Evolutionary conservation across 768 basidiomycete genomes (phyloP).

Genomic region (Pisolithus albus): DNA sequence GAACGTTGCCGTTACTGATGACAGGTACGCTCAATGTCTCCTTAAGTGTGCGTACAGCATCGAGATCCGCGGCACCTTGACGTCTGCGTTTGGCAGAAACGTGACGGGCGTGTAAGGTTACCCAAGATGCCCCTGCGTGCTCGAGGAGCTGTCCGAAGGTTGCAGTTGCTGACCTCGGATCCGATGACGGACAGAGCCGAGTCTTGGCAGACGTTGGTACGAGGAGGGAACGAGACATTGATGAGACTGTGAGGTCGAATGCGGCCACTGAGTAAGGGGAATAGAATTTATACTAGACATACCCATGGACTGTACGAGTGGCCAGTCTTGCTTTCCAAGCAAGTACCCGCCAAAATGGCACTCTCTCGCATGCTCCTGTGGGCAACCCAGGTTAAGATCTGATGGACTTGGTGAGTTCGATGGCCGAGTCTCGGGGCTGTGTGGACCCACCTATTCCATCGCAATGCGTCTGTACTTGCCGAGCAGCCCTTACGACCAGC

Average conservation of each 20-base stretch:
- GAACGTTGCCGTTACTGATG: slow-evolving; percentile 77
- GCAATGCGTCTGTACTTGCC: slow-evolving; percentile 51
- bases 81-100: slow-evolving; percentile 65
- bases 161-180: slow-evolving; percentile 42
- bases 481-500: slow-evolving; percentile 51
- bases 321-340: slow-evolving; percentile 69
- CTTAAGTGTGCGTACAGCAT: slow-evolving; percentile 51
- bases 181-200: slow-evolving; percentile 42
- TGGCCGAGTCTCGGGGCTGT: neutral
- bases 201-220: slow-evolving; percentile 65
- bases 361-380: slow-evolving; percentile 60
- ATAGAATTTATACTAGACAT: slow-evolving; percentile 1
- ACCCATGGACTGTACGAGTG: slow-evolving; percentile 60
- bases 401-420: slow-evolving; percentile 12
- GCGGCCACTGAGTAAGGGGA: neutral
- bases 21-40: slow-evolving; percentile 47
- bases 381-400: slow-evolving; percentile 83
- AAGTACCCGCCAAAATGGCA: slow-evolving; percentile 72
- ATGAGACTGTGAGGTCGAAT: slow-evolving; percentile 40
- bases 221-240: slow-evolving; percentile 54
- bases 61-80: slow-evolving; percentile 64
- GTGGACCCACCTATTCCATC: slow-evolving; percentile 58
- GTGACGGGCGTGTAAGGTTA: slow-evolving; percentile 69
- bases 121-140: slow-evolving; percentile 59
- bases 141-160: slow-evolving; percentile 54